Conservation (phyloP, 2,329 filamentous ascomycete species). For the Penicillium sp. region DNA sequence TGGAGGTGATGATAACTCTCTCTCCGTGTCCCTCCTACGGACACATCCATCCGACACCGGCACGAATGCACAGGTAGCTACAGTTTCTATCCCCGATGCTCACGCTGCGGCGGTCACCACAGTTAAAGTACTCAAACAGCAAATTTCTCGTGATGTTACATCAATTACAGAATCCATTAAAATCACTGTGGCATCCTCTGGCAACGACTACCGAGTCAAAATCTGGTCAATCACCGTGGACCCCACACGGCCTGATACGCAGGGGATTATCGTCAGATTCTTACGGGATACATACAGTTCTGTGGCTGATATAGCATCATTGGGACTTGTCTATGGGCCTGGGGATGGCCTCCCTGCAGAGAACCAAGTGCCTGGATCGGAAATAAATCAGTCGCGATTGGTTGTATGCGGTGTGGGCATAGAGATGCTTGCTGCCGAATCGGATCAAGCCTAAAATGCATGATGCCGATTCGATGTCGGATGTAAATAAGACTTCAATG, state of each 20-base stretch:
- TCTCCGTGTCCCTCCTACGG: slow-evolving; percentile 58
- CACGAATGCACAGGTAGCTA: slow-evolving; percentile 26
- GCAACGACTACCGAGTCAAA: slow-evolving; percentile 51
- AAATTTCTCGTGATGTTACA: background rate
- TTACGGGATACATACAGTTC: slow-evolving; percentile 43
- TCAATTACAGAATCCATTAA: slow-evolving; percentile 8
- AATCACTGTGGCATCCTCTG: slow-evolving; percentile 39
- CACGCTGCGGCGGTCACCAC: slow-evolving; percentile 48
- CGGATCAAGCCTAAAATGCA: slow-evolving; percentile 3
- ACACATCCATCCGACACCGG: slow-evolving; percentile 14
- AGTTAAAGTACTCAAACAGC: slow-evolving; percentile 33
- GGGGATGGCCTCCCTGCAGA: slow-evolving; percentile 6
- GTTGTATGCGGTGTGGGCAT: slow-evolving; percentile 53
- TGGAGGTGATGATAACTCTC: slow-evolving; percentile 84
- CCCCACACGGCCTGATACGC: slow-evolving; percentile 14
- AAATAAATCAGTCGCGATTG: slow-evolving; percentile 24
- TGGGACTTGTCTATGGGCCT: slow-evolving; percentile 42
- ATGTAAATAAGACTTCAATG: slow-evolving; percentile 13
- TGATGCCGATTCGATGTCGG: slow-evolving; percentile 17
- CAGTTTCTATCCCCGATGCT: slow-evolving; percentile 42
- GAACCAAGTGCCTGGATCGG: background rate
- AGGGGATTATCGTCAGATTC: slow-evolving; percentile 28
- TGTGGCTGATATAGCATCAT: slow-evolving; percentile 57
- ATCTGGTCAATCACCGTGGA: slow-evolving; percentile 42
- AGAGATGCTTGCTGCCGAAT: slow-evolving; percentile 42